phyloP scores from a whole-genome alignment of 192 early-diverging fungal genomes.

The Podila clonocystis region DNA sequence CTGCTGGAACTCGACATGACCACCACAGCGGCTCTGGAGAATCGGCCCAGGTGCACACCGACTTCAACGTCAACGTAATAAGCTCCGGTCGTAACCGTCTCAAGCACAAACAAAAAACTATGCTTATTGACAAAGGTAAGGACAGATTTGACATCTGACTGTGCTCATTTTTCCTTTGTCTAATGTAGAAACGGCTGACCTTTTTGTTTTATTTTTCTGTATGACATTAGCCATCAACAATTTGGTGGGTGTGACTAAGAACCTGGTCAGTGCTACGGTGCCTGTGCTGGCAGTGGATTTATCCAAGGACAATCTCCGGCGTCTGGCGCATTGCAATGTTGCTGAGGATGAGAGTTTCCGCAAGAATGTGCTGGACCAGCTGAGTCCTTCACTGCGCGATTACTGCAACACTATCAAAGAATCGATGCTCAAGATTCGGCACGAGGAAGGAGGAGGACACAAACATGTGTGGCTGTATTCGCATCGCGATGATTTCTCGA shows the following conservation, averaged over 20 bases:
- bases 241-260: conserved; percentile 65
- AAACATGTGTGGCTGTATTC: conserved; percentile 79
- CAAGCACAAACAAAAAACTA: conserved; percentile 66
- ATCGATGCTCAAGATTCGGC: conserved; percentile 58
- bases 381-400: conserved; percentile 61
- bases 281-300: conserved; percentile 75
- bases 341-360: conserved; percentile 72
- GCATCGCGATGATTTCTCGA: conserved; percentile 69
- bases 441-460: conserved; percentile 52
- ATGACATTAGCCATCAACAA: conserved; percentile 60
- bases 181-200: conserved; percentile 44
- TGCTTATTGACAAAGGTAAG: conserved; percentile 67
- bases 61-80: conserved; percentile 60
- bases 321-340: conserved; percentile 66
- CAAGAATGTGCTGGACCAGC: conserved; percentile 49
- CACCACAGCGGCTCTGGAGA: conserved; percentile 50
- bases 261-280: conserved; percentile 54
- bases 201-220: neutral
- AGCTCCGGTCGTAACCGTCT: conserved; percentile 57
- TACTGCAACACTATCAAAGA: conserved; percentile 50
- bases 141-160: neutral
- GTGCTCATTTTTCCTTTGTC: conserved; percentile 33
- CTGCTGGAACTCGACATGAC: conserved; percentile 40
- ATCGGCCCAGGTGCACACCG: conserved; percentile 27
- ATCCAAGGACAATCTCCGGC: conserved; percentile 64